Base-by-base conservation (phyloP, 805 yeast genomes). In the Yarrowia yakushimensis region DNA sequence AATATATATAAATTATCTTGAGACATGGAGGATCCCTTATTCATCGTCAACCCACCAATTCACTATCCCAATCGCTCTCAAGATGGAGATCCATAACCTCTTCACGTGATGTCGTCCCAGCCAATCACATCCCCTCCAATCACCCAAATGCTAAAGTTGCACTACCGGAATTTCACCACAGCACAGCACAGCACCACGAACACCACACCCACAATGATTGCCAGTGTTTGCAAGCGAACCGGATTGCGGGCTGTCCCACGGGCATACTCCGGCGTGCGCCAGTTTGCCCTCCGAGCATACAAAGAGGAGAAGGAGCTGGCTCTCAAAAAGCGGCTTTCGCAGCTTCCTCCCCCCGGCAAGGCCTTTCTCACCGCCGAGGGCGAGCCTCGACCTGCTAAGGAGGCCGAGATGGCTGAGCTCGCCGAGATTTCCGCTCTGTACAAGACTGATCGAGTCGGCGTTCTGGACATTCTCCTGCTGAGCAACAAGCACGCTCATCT, bases 301-400 rank as follows among this genome's bases (percentile, higher is more conserved):
- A 61, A 92, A 87, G 71, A 78, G 48, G 61, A 27, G n/a, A 39
- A 41, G 22, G 61, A 55, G 61, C 61, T 79, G 67, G 87, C 84
- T 63, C 85, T 88, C 66, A 80, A 90, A 65, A 73, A 78, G 67
- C 78, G 82, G 68, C 79, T 89, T 68, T 85, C 84, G 69, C 72
- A 82, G 23, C 78, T 88, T 62, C 87, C 91, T 25, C 80, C 85
- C 28, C 82, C 87, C 31, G 81, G 86, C 63, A 81, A 84, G 71
- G 78, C 87, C 66, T 89, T 84, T 73, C 83, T 85, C 71, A 86
- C 86, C 72, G 81, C 86, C 55, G 93, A 89, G 71, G 96, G 96
- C 7, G 76, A 90, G 11, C 82, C 86, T 60, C 80, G 91, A 67
- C 81, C 78, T 22, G 93, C 91, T 54, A 73, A 80, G 28, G 96